These are phyloP conservation scores for Solanum ossicruentum DNA, from an alignment of 257 asterid species.

Conservation along the genomic window DNA sequence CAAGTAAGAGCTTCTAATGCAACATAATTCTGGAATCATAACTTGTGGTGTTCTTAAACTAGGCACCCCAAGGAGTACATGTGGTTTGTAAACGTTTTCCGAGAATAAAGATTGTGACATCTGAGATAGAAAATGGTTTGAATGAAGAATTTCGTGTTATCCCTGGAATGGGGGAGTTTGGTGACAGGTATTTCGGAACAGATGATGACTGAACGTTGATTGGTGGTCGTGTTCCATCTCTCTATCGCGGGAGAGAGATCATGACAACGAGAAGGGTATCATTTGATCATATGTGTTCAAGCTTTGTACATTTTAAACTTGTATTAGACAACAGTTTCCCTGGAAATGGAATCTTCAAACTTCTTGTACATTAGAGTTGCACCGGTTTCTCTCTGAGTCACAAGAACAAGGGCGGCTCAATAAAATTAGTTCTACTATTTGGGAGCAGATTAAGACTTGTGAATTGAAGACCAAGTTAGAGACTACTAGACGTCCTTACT, in stretches of 20 bases:
- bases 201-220: conserved; percentile 46
- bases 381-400: not conserved
- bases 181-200: conserved; percentile 90
- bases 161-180: conserved; percentile 99
- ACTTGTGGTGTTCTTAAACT: not conserved
- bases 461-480: no score
- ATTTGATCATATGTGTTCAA: not conserved
- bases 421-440: not conserved
- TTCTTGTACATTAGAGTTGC: not conserved
- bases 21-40: not conserved
- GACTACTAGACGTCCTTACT: no score
- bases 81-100: conserved; percentile 88
- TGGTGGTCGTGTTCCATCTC: not conserved
- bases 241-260: not conserved
- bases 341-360: not conserved
- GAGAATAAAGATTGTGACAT: conserved; percentile 85
- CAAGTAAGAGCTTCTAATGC: not conserved
- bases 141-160: conserved; percentile 81
- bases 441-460: not conserved
- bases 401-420: not conserved
- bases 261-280: not conserved
- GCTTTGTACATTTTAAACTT: not conserved
- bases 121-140: conserved; percentile 88
- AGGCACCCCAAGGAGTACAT: conserved; percentile 99
- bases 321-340: not conserved